Evolutionary conservation across 2,329 filamentous ascomycete genomes (phyloP), one percentile per base, ranked within the genome.

Genomic region (Helicocarpus griseus): DNA sequence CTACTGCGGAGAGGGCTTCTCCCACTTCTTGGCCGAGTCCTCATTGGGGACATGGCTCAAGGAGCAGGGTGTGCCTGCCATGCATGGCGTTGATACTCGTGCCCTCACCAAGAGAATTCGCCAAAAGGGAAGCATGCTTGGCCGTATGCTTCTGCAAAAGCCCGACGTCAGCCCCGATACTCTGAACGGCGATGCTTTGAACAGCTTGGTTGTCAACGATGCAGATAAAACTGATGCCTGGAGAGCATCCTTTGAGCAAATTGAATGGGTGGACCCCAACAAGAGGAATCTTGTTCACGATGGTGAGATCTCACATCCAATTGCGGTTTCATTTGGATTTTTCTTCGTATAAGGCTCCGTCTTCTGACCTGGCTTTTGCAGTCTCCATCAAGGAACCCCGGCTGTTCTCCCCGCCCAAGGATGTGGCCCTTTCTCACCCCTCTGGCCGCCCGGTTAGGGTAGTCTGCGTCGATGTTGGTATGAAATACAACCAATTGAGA

Each of bases 401-500:
- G 68, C 78, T 95, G 52, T 97, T 91, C 73, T 82, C 83, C 61
- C 89, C 90, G 50, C 81, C 82, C 8, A 64, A 44, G 14, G 41
- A 50, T 14, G 14, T 77, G 62, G 82, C 85, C 57, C 79, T 95
- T 62, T 85, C 87, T 71, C 89, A 95, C 72, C 86, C 90, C 38
- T 94, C 89, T 52, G 93, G 91, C 56, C 86, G 90, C 61, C 79
- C 85, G 47, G 79, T 97, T 53, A 87, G 90, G 65, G 84, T 98
- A 55, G 77, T 97, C 48, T 95, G 89, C 67, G 81, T 98, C 60
- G 93, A 98, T 73, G 91, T 98, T 60, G 93, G 93, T 68, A 84
- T 97, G 77, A 98, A 98, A 74, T 96, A 88, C 75, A 98, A 97
- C 74, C 93, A 98, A 74, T 79, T 98, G 61, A 82, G 93, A 60